These are phyloP conservation scores for Colletotrichum agaves DNA, from an alignment of 2,329 filamentous ascomycete species.

Conservation along the genomic window DNA sequence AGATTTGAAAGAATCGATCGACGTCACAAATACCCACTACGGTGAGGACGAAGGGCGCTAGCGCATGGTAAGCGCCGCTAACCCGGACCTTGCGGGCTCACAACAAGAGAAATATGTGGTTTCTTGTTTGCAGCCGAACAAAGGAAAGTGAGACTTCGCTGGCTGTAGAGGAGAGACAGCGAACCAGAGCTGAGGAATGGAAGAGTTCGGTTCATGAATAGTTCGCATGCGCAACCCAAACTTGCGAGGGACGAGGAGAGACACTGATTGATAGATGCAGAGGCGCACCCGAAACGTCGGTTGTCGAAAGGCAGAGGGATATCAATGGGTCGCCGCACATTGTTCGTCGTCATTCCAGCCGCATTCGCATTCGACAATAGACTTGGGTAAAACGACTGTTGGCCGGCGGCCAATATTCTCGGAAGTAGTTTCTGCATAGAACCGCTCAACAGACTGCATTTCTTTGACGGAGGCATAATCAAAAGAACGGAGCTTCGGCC, in stretches of 20 bases:
- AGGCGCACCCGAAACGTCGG: neutral
- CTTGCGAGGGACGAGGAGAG: neutral
- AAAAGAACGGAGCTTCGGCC: neutral
- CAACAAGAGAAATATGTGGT: conserved; percentile 16
- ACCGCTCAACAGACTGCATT: neutral
- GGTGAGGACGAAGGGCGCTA: conserved; percentile 22
- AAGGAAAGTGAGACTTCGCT: conserved; percentile 21
- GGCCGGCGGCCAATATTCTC: neutral
- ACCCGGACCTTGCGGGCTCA: conserved; percentile 33
- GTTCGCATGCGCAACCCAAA: neutral
- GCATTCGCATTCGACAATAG: conserved; percentile 14
- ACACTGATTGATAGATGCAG: neutral
- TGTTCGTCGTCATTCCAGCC: conserved; percentile 7
- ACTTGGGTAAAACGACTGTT: neutral
- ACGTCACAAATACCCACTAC: conserved; percentile 33
- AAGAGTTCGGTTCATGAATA: neutral
- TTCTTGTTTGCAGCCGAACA: conserved; percentile 14
- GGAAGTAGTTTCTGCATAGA: neutral
- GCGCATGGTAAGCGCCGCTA: conserved; percentile 29
- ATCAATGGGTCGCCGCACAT: conserved; percentile 3
- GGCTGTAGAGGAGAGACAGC: conserved; percentile 12
- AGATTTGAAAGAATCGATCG: conserved; percentile 33
- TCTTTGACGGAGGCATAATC: too few relatives aligned
- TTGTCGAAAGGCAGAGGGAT: neutral
- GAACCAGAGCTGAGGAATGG: neutral